Evolutionary conservation across 805 yeast species (phyloP), one percentile per base, ranked within the genome.

Genomic region (Yarrowia yakushimensis): DNA sequence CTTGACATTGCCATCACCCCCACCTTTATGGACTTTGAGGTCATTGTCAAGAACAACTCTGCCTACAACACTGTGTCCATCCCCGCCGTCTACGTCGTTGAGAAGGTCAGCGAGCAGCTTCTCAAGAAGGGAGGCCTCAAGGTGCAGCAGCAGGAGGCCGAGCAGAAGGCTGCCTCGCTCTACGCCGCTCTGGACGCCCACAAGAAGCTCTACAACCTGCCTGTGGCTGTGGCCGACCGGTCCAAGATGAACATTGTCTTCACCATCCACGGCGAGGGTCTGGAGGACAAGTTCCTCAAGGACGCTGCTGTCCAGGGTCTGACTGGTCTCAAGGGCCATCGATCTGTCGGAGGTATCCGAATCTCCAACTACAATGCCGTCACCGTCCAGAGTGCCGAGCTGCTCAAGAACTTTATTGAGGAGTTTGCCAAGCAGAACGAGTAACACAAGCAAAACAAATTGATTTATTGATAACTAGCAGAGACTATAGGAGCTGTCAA

Each of bases 291-390:
- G 64, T 94, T 94, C 76, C 70, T 93, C 65, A 77, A 82, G 65
- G 85, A 79, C 52, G 96, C 97, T 3, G 80, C 78, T 23, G 81
- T 73, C 27, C 71, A 67, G 63, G 80, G 82, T 1, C 79, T 94
- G 66, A 77, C 85, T 5, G 98, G 97, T 7, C 80, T 93, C 70
- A 89, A 91, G 76, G 98, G 99, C 42, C 98, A 93, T 76, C 84
- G 98, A 73, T 90, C 97, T 4, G 98, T 93, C 45, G 98, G 98
- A 59, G 99, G 99, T 30, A 87, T 94, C 76, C 86, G 99, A 75
- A 92, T 96, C 15, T 91, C 97, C 13, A 78, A 91, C 62, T 92
- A 93, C 75, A 93, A 94, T 71, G 97, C 98, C 15, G 88, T 94
- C 60, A 73, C 85, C 4, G 76, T 83, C 52, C 79, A 81, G 22